These are phyloP conservation scores for Cordyceps farinosa DNA, from an alignment of 2,329 filamentous ascomycete species.

Conservation along the genomic window DNA sequence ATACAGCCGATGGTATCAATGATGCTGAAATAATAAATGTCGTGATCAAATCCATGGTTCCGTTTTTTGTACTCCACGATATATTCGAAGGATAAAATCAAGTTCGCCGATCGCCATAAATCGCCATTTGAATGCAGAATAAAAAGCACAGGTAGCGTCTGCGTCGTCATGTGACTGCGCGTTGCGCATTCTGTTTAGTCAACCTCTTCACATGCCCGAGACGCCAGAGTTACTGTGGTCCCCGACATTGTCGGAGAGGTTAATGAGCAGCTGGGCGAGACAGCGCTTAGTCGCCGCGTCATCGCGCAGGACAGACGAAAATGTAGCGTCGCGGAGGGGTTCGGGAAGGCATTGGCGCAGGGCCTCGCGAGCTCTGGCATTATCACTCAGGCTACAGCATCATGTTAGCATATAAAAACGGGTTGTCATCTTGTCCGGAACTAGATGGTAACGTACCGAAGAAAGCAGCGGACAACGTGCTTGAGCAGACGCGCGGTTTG, in stretches of 20 bases:
- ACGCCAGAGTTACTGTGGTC: conserved; percentile 39
- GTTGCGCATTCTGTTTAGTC: background rate
- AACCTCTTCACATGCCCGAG: conserved; percentile 30
- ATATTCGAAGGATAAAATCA: conserved; percentile 7
- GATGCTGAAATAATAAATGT: conserved; percentile 9
- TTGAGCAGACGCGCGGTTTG: conserved; percentile 94
- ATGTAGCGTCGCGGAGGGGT: conserved; percentile 96
- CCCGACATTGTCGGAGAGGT: conserved; percentile 83
- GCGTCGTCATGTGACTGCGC: background rate
- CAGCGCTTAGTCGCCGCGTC: conserved; percentile 97
- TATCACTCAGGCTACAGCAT: conserved; percentile 75
- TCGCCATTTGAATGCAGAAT: conserved; percentile 14
- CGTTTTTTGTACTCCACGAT: background rate
- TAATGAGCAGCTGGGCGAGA: conserved; percentile 93
- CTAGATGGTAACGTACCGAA: conserved; percentile 60
- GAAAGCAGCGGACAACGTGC: conserved; percentile 95
- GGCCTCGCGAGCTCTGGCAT: conserved; percentile 90
- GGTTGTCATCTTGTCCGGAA: background rate
- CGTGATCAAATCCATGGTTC: conserved; percentile 10
- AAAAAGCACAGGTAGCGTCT: background rate
- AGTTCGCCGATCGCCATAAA: conserved; percentile 9
- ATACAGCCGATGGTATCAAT: background rate
- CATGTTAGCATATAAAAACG: conserved; percentile 19
- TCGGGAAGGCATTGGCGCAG: conserved; percentile 94
- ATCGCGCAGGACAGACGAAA: conserved; percentile 91